Evolutionary conservation across 1,284 basidiomycete species (phyloP), one percentile per base, ranked within the genome.

Genomic region (Tilletia caries): DNA sequence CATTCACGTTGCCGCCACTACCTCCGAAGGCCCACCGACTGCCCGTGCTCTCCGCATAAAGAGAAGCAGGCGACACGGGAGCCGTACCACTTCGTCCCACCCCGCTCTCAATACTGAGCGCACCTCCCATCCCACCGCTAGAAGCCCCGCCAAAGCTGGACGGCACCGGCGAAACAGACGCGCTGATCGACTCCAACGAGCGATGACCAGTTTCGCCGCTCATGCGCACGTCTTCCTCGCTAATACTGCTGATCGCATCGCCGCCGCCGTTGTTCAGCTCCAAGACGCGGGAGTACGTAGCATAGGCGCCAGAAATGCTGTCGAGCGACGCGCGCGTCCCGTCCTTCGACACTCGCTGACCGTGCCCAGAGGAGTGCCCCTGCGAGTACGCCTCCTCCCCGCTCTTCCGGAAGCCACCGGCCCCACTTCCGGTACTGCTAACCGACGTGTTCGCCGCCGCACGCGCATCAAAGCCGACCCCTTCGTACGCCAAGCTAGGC

Each of bases 401-500:
- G n/a, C 20, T 29, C 27, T 29, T 29, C 15, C 32, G 25, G 18
- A 33, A n/a, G 18, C 29, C 15, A 34, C 27, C 29, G 23, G 52
- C 29, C 25, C 6, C 20, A 20, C 12, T 27, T 6, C 52, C 52
- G 25, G 32, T 62, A 41, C n/a, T 27, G 20, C 12, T 27, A 4
- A 13, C 25, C 5, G 27, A 18, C 15, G 2, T 29, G 18, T 25
- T 29, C 32, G 10, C 32, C 5, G 10, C 12, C 10, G 52, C n/a
- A 6, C 29, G 27, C 18, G 58, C 58, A 37, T 62, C 58, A 33
- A 33, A 62, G 18, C 58, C 58, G 32, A 62, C 58, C 6, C 58
- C 58, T 23, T 62, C 58, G 33, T 62, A 62, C 10, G 58, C 58
- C 58, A 62, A 20, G 33, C 58, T 62, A 20, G 94, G 94, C 10